Evolutionary conservation across 371 early-diverging fungal species (phyloP).

Genomic region (Zychaea mexicana): DNA sequence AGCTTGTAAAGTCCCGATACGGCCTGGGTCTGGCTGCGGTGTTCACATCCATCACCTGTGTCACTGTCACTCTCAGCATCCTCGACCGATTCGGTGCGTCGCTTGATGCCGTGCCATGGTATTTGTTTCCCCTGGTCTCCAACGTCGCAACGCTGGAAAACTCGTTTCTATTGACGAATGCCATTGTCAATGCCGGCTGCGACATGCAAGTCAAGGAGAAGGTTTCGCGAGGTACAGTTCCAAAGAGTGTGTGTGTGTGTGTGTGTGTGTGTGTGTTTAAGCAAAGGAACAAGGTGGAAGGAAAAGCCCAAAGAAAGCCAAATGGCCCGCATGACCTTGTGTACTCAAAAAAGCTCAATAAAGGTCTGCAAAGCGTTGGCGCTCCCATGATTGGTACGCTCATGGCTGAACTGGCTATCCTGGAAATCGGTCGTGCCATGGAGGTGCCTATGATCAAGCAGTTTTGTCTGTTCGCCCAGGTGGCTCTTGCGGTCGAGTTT

Average conservation of each 20-base stretch:
- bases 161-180: constrained; percentile 67
- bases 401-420: constrained; percentile 52
- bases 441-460: constrained; percentile 64
- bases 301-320: no score
- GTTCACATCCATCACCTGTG: constrained; percentile 28
- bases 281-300: no score
- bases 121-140: constrained; percentile 66
- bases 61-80: constrained; percentile 27
- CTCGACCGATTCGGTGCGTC: constrained; percentile 19
- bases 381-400: constrained; percentile 61
- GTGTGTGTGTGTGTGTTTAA: no score
- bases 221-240: constrained; percentile 55
- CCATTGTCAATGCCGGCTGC: constrained; percentile 66
- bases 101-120: constrained; percentile 34
- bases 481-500: constrained; percentile 71
- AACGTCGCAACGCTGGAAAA: constrained; percentile 76
- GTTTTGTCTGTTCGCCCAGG: constrained; percentile 68
- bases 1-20: constrained; percentile 73
- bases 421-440: constrained; percentile 56
- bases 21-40: constrained; percentile 71
- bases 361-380: constrained; percentile 63
- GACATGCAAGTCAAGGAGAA: constrained; percentile 71
- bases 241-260: no score
- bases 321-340: background rate
- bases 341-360: background rate